These are phyloP conservation scores for Ceratocystis huliohia DNA, from an alignment of 2,329 filamentous ascomycete genomes.

Conservation along the genomic window DNA sequence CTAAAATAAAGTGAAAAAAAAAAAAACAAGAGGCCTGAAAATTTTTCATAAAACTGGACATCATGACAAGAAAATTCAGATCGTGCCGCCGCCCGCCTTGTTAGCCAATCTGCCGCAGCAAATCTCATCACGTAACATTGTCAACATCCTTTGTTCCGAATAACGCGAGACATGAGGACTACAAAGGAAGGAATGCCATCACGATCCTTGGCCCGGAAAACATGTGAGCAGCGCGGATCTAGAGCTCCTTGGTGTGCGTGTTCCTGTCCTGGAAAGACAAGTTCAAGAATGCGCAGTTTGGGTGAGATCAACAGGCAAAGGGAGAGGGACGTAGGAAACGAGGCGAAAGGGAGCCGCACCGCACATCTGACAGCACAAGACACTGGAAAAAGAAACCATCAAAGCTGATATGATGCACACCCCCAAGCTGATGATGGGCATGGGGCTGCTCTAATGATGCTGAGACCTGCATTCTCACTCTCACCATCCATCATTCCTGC, in stretches of 20 bases:
- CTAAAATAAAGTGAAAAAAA: neutral
- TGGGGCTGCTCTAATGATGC: neutral
- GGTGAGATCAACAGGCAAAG: neutral
- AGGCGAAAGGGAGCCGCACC: neutral
- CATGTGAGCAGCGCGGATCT: neutral
- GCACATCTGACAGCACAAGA: neutral
- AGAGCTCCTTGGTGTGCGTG: neutral
- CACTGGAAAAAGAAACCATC: neutral
- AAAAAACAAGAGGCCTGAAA: neutral
- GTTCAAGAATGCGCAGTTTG: neutral
- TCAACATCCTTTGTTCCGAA: neutral
- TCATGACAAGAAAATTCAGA: neutral
- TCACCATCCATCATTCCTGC: neutral
- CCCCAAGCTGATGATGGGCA: neutral
- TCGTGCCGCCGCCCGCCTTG: neutral
- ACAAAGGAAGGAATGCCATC: slow-evolving; percentile 3
- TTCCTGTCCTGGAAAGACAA: neutral
- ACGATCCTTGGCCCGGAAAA: neutral
- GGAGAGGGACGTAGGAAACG: neutral
- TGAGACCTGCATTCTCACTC: slow-evolving; percentile 8
- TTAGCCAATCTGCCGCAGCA: neutral
- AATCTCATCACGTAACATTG: neutral
- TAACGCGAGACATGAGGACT: slow-evolving; percentile 1
- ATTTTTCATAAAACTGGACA: neutral
- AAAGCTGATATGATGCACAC: too few relatives aligned